Conservation (phyloP, 176 grass and related monocot species). For the Aegilops umbellulata region DNA sequence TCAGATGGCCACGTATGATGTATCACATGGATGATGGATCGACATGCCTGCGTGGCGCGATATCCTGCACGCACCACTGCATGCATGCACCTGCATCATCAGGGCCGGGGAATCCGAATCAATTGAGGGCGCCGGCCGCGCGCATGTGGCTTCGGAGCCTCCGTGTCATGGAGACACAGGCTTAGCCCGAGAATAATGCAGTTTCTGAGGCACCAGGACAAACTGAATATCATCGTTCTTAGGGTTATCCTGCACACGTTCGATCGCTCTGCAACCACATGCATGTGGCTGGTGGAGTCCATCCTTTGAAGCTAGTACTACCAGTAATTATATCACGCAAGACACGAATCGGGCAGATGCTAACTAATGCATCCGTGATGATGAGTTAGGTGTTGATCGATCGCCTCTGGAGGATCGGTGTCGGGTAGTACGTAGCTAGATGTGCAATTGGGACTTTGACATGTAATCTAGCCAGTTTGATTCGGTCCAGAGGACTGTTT, state of each 20-base stretch:
- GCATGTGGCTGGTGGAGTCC: slow-evolving; percentile 17
- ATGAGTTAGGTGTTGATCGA: not conserved
- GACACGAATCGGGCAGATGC: not conserved
- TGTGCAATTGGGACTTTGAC: not conserved
- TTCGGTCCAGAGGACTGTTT: too few relatives aligned
- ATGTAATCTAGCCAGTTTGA: too few relatives aligned
- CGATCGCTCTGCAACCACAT: not conserved
- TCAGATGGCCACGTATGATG: too few relatives aligned
- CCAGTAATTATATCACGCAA: not conserved
- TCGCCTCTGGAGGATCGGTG: not conserved
- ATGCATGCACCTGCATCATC: not conserved
- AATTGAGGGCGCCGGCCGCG: not conserved
- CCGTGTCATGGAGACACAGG: slow-evolving; percentile 9
- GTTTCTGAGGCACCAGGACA: slow-evolving; percentile 14
- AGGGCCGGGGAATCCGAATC: slow-evolving; percentile 12
- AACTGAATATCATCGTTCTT: not conserved
- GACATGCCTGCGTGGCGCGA: not conserved
- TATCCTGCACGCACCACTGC: not conserved
- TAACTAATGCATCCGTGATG: not conserved
- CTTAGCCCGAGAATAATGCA: not conserved
- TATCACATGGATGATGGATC: too few relatives aligned
- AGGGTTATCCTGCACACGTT: slow-evolving; percentile 5
- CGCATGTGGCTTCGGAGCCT: slow-evolving; percentile 25
- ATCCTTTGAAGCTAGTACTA: not conserved
- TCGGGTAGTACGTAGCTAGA: not conserved